Percentiles rank a stretch among this genome's conserved stretches.
Evolutionary conservation across 2,329 filamentous ascomycete species (phyloP).

Genomic region (Conoideocrella luteorostrata): DNA sequence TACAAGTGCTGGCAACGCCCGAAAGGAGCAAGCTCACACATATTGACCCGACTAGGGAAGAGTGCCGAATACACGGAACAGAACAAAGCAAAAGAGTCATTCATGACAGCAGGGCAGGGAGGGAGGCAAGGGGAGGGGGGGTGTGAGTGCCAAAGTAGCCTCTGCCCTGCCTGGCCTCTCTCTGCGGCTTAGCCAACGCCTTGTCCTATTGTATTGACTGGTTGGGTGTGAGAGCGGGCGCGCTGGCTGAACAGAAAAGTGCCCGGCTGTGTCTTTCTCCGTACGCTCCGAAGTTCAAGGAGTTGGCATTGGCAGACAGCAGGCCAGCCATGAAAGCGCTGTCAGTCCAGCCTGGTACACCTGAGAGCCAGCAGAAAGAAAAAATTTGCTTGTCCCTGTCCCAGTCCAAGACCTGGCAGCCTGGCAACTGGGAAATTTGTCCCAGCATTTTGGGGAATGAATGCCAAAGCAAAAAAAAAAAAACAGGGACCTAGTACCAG

Average conservation of each 20-base stretch:
- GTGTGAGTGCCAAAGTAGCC: no score
- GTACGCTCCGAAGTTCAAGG: no score
- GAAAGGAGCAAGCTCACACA: conserved; percentile 2
- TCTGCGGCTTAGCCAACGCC: conserved; percentile 3
- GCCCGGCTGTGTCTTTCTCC: conserved; percentile 3
- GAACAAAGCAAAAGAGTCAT: conserved; percentile 8
- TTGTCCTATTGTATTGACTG: conserved; percentile 1
- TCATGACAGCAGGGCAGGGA: conserved; percentile 7
- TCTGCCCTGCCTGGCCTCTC: no score
- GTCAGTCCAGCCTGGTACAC: no score
- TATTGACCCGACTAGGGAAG: conserved; percentile 1
- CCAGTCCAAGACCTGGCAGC: no score
- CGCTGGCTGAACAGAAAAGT: neutral
- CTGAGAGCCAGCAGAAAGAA: conserved; percentile 7
- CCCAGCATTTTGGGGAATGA: conserved; percentile 10
- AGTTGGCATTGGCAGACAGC: no score
- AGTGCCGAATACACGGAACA: neutral
- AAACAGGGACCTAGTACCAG: conserved; percentile 1
- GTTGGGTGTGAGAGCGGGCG: neutral
- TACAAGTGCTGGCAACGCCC: conserved; percentile 7
- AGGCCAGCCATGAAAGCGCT: no score
- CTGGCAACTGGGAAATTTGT: conserved; percentile 11
- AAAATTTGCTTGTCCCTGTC: conserved; percentile 5
- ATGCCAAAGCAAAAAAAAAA: conserved; percentile 4
- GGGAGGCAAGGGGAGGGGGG: conserved; percentile 6